Conservation (phyloP, 805 yeast species). For the Ascoidea asiatica region DNA sequence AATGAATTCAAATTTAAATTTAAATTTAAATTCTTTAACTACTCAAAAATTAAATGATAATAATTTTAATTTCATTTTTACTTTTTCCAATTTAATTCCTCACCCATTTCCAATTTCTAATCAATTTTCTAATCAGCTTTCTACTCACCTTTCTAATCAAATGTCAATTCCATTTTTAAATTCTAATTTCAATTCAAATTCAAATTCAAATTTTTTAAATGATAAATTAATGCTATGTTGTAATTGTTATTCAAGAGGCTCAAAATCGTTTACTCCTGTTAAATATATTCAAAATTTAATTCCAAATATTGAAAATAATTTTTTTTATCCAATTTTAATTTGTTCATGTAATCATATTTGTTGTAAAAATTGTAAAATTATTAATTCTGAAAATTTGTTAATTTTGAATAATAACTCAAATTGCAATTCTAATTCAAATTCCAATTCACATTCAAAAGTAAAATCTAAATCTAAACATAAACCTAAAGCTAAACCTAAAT, state of each 20-base stretch:
- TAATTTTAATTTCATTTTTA: too few relatives aligned
- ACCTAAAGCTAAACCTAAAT: neutral
- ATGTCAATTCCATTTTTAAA: neutral
- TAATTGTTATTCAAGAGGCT: neutral
- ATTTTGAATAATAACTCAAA: too few relatives aligned
- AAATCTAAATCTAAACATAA: too few relatives aligned
- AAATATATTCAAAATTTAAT: too few relatives aligned
- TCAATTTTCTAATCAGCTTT: neutral
- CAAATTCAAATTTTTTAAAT: neutral
- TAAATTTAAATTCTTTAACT: too few relatives aligned
- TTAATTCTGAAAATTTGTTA: too few relatives aligned
- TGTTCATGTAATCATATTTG: neutral
- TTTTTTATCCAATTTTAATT: neutral
- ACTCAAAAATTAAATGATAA: neutral
- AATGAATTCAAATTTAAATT: neutral
- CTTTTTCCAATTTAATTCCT: neutral
- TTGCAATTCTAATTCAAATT: too few relatives aligned
- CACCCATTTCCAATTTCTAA: too few relatives aligned
- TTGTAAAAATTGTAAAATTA: neutral
- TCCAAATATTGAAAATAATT: neutral
- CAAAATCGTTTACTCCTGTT: too few relatives aligned
- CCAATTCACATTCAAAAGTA: neutral
- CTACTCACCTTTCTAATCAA: neutral
- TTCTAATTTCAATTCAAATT: neutral
- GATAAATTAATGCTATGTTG: neutral